These are phyloP conservation scores for Elongisporangium prolatum DNA, from an alignment of 352 stramenopile species.

Conservation along the genomic window DNA sequence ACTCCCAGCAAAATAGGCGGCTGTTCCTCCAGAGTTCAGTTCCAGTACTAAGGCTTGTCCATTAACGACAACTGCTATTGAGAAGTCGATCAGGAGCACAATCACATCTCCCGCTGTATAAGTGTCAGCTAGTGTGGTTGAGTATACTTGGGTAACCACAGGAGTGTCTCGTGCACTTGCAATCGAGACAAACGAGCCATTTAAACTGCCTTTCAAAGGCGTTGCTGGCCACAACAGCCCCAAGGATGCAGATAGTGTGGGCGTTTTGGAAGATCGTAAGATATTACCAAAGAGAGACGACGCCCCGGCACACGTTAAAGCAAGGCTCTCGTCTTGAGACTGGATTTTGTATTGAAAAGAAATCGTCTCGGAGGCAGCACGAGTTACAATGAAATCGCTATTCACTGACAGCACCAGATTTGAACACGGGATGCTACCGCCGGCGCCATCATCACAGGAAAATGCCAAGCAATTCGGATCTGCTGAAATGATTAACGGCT, in stretches of 20 bases:
- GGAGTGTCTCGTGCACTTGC: slow-evolving; percentile 31
- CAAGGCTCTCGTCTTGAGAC: slow-evolving; percentile 17
- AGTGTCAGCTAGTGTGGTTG: slow-evolving; percentile 28
- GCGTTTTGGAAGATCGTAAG: slow-evolving; percentile 29
- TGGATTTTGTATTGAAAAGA: slow-evolving; percentile 59
- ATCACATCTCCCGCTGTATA: slow-evolving; percentile 69
- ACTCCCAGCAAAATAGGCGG: slow-evolving; percentile 41
- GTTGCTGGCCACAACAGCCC: slow-evolving; percentile 20
- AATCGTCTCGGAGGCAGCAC: slow-evolving; percentile 34
- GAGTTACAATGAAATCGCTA: slow-evolving; percentile 27
- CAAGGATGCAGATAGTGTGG: slow-evolving; percentile 20
- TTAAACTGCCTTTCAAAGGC: neutral
- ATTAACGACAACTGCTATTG: slow-evolving; percentile 35
- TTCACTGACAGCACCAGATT: slow-evolving; percentile 39
- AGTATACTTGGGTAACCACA: slow-evolving; percentile 31
- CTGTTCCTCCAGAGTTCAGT: slow-evolving; percentile 60
- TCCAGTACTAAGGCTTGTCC: slow-evolving; percentile 45
- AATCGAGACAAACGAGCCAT: slow-evolving; percentile 20
- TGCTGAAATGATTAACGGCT: slow-evolving; percentile 20
- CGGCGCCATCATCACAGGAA: slow-evolving; percentile 34
- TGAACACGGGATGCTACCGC: slow-evolving; percentile 19
- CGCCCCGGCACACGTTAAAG: slow-evolving; percentile 23
- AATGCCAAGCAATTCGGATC: slow-evolving; percentile 38
- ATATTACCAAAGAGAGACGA: slow-evolving; percentile 34
- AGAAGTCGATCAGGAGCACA: slow-evolving; percentile 51